Evolutionary conservation across 2,329 filamentous ascomycete species (phyloP), one percentile per base, ranked within the genome.

Genomic region (Fusarium annulatum): DNA sequence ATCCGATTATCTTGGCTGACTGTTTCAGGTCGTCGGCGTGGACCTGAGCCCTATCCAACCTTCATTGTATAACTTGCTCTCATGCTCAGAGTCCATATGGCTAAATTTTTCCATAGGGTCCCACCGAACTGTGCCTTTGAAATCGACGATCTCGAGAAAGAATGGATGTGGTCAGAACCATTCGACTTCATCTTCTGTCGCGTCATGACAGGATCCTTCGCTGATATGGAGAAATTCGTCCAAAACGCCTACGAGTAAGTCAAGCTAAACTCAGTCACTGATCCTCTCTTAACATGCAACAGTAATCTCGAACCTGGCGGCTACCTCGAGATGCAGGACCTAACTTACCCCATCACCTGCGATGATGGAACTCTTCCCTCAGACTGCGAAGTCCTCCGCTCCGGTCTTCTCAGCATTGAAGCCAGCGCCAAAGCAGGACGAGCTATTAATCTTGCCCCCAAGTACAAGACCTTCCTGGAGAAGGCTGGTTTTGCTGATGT

Each of bases 241-340:
- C 33, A 67, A 0, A 67, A 67, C 7, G 41, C 52, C 2, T 67
- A 42, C 0, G 45, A 36, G 62, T 66, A 16, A 9, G 43, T 26
- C 3, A 18, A 6, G 1, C 5, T 1, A 3, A 1, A 3, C 7
- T 33, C 0, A 7, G 1, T 2, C 19, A 18, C 19, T 1, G 0
- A 0, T 4, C 7, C 0, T 12, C 14, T n/a, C 9, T 34, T 46
- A 14, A 56, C 7, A 1, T 1, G 1, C 12, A 0, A 1, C 1
- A 67, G 64, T 2, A 61, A 67, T 23, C 45, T 67, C 0, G 64
- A 67, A 6, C 62, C 64, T 0, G 53, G 63, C 7, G 64, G 64
- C 21, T 67, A 67, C 2, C 53, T 67, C 0, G 63, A 67, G 14
- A 67, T 67, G 63, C 63, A 67, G 33, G 64, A 67, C 5, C 53